Conservation (phyloP, 306 rosid species). For the Casuarina equisetifolia region DNA sequence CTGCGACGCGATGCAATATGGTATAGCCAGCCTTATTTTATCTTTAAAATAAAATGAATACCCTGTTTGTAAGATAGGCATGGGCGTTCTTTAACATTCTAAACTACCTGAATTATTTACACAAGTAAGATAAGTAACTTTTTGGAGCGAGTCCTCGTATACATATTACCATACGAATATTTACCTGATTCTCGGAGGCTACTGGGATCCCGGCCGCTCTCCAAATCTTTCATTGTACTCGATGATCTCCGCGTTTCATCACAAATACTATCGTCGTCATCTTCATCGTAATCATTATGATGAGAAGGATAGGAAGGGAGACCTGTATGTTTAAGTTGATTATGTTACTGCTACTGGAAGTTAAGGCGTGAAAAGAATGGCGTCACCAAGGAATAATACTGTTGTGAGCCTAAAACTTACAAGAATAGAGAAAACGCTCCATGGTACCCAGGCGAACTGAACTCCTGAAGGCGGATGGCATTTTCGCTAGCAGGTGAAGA, state of each 20-base stretch:
- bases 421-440: neutral
- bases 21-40: neutral
- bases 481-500: constrained; percentile 2
- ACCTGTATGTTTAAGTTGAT: neutral
- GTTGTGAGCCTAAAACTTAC: neutral
- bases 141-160: too few relatives aligned
- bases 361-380: neutral
- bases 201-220: too few relatives aligned
- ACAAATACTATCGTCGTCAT: neutral
- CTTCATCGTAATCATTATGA: neutral
- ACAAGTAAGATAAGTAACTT: too few relatives aligned
- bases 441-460: neutral
- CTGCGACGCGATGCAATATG: constrained; percentile 12
- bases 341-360: too few relatives aligned
- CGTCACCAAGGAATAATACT: neutral
- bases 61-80: too few relatives aligned
- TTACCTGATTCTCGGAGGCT: too few relatives aligned
- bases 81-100: too few relatives aligned
- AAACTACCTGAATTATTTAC: too few relatives aligned
- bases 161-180: neutral
- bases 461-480: neutral
- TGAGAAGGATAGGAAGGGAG: neutral
- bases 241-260: too few relatives aligned
- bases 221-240: neutral
- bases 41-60: too few relatives aligned